Conservation (phyloP, 2,329 filamentous ascomycete species). For the Penicillium expansum region DNA sequence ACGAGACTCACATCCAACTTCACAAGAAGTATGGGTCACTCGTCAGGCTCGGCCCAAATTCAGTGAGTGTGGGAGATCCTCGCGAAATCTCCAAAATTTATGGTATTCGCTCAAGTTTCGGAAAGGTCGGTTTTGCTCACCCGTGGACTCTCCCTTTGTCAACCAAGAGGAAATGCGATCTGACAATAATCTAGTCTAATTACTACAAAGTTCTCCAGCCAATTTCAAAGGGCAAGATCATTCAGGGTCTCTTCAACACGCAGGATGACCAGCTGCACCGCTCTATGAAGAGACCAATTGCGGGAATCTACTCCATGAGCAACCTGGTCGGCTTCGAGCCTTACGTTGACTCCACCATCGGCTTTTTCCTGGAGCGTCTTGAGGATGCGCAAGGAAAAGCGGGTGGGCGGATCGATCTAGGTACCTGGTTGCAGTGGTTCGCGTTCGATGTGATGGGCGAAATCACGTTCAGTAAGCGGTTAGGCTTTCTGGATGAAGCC, state of each 20-base stretch:
- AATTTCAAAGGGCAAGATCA: not conserved
- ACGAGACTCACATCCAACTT: constrained; percentile 10
- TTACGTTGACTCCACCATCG: constrained; percentile 3
- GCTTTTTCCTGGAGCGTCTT: not conserved
- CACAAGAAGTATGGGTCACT: constrained; percentile 14
- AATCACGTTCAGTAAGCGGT: constrained; percentile 15
- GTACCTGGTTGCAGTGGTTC: constrained; percentile 19
- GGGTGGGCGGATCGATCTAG: constrained; percentile 7
- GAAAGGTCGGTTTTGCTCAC: not conserved
- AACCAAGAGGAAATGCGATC: no score
- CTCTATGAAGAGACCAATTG: not conserved
- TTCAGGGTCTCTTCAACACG: not conserved
- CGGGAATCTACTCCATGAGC: constrained; percentile 16
- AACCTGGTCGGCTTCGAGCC: constrained; percentile 12
- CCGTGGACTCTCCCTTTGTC: no score
- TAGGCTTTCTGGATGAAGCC: not conserved
- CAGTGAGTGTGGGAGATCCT: constrained; percentile 9
- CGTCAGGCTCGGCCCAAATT: constrained; percentile 17
- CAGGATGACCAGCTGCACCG: not conserved
- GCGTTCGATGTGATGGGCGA: constrained; percentile 29
- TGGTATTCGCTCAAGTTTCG: not conserved
- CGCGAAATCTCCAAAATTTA: constrained; percentile 1
- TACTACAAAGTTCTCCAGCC: no score
- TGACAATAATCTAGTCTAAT: no score
- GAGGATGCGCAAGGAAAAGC: not conserved